phyloP scores from a whole-genome alignment of 495 filamentous ascomycete species.

The Lindgomyces ingoldianus region DNA sequence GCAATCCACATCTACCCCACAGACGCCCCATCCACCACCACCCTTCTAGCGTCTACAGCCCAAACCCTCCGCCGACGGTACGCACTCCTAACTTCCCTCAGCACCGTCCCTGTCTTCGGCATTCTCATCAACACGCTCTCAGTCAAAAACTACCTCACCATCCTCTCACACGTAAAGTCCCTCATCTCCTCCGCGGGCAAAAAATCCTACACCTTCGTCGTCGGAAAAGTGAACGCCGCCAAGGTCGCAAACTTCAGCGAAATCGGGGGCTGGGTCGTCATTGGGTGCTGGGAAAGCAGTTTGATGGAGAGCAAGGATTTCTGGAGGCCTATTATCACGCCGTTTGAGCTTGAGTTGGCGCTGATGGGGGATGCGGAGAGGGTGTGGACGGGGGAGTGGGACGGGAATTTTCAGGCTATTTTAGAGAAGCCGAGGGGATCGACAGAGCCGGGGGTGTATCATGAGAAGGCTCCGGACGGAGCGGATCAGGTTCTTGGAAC shows the following conservation, averaged over 20 bases:
- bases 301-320: conserved; percentile 83
- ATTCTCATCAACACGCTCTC: conserved; percentile 94
- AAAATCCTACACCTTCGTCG: conserved; percentile 93
- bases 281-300: conserved; percentile 97
- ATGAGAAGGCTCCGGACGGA: conserved; percentile 35
- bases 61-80: conserved; percentile 79
- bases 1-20: conserved; percentile 78
- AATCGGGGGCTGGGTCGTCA: conserved; percentile 92
- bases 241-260: conserved; percentile 97
- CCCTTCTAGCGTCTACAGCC: conserved; percentile 55
- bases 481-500: not conserved
- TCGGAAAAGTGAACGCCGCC: conserved; percentile 92
- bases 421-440: conserved; percentile 32
- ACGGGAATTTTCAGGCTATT: conserved; percentile 48
- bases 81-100: conserved; percentile 76
- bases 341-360: conserved; percentile 81
- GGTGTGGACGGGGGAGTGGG: conserved; percentile 51
- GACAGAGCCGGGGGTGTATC: conserved; percentile 8
- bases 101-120: conserved; percentile 80
- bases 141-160: conserved; percentile 83
- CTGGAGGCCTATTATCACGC: conserved; percentile 84
- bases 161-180: conserved; percentile 68
- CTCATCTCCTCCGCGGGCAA: conserved; percentile 77
- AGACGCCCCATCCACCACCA: conserved; percentile 42
- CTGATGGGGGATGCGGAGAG: conserved; percentile 68